Evolutionary conservation across 1,139 yeast species (phyloP).

Genomic region (Taphrina deformans): DNA sequence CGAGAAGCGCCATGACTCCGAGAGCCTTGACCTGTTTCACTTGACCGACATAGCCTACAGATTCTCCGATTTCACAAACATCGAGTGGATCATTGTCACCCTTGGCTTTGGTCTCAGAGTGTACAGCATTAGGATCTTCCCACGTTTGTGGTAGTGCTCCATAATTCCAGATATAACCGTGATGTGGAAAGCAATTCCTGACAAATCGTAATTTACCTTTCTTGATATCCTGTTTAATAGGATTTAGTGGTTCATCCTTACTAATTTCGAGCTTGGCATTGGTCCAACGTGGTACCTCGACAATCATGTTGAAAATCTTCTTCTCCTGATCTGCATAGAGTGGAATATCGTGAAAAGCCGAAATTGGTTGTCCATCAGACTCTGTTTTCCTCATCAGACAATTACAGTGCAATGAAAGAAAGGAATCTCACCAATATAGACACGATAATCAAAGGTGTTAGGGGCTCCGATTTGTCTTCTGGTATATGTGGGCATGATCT

Average conservation of each 20-base stretch:
- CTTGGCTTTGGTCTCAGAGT: constrained; percentile 55
- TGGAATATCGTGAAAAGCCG: constrained; percentile 90
- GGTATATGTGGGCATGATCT: constrained; percentile 38
- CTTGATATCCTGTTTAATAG: constrained; percentile 89
- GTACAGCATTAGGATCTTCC: constrained; percentile 65
- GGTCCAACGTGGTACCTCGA: constrained; percentile 67
- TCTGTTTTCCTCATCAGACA: no score
- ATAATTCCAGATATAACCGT: constrained; percentile 66
- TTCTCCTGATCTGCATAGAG: constrained; percentile 62
- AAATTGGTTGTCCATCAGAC: constrained; percentile 60
- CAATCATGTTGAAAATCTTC: constrained; percentile 78
- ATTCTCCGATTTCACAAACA: constrained; percentile 85
- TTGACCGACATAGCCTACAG: constrained; percentile 68
- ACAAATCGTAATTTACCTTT: constrained; percentile 77
- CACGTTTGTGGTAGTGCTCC: constrained; percentile 99
- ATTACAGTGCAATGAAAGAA: no score
- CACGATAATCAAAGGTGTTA: constrained; percentile 78
- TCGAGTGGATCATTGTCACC: constrained; percentile 98
- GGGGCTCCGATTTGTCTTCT: constrained; percentile 78
- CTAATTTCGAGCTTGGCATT: constrained; percentile 89
- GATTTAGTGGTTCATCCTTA: constrained; percentile 72
- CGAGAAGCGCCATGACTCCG: constrained; percentile 90
- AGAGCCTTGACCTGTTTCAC: constrained; percentile 82
- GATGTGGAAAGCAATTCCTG: constrained; percentile 91
- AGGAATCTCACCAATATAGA: constrained; percentile 60